These are phyloP conservation scores for Ophiostoma novo-ulmi DNA, from an alignment of 2,329 filamentous ascomycete genomes.

Conservation along the genomic window DNA sequence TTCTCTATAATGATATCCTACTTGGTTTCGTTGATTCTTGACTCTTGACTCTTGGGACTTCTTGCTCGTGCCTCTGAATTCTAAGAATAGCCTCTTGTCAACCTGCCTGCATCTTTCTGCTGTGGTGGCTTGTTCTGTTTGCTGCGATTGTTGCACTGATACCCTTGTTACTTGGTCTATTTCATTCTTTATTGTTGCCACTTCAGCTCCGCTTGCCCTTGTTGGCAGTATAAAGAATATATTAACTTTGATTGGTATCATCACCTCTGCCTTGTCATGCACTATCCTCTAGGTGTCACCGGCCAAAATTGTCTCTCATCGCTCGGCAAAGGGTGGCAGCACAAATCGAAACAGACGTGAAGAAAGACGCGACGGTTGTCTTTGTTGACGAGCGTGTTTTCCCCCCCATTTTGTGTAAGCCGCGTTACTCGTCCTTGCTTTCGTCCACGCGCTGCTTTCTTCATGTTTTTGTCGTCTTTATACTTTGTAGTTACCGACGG, in stretches of 20 bases:
- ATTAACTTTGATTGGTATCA: background rate
- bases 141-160: background rate
- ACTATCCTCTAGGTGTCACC: background rate
- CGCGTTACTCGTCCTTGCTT: background rate
- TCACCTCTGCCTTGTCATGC: background rate
- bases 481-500: background rate
- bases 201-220: background rate
- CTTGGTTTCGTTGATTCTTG: background rate
- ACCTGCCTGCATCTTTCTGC: too few species aligned
- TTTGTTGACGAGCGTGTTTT: background rate
- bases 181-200: background rate
- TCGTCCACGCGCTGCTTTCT: background rate
- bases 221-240: background rate
- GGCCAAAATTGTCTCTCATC: background rate
- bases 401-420: background rate
- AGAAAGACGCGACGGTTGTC: background rate
- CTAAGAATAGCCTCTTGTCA: slow-evolving; percentile 4
- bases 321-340: slow-evolving; percentile 4
- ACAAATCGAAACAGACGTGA: slow-evolving; percentile 4
- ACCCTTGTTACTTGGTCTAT: background rate
- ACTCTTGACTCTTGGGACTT: background rate
- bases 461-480: background rate
- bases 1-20: slow-evolving; percentile 4
- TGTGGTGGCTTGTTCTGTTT: background rate
- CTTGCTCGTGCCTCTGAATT: slow-evolving; percentile 6